Base-by-base conservation (phyloP, 2,329 filamentous ascomycete species). In the Hysterium pulicare region DNA sequence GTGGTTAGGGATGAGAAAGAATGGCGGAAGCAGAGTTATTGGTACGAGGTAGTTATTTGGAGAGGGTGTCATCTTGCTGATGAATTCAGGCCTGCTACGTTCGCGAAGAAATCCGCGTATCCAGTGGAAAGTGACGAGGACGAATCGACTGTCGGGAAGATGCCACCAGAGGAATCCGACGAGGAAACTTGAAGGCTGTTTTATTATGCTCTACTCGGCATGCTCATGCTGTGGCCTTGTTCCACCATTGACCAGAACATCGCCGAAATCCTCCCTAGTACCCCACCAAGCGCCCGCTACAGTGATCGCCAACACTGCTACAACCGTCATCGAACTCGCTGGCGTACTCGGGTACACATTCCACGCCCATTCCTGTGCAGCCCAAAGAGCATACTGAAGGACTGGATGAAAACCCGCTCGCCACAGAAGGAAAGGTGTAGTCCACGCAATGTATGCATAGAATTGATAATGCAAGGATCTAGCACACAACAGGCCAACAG, bases 391-490 rank as follows among this genome's bases (percentile, higher is more conserved):
- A 57, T 84, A 84, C 53, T 89, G 79, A 23, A 85, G 57, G 9
- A 84, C 60, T 0, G 86, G 84, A 55, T 85, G 82, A 46, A 83
- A 71, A 1, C 84, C 83, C 42, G 83, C 81, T 57, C 81, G 81
- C 89, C 90, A 96, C 40, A 95, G 77, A 49, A 96, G 74, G 64
- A 87, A 94, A 0, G 90, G 90, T 5, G 87, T 88, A 11, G 86
- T 79, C 90, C 90, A 96, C 21, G 86, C 87, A 46, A 95, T 78
- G 73, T 94, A 95, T 34, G 87, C 82, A 68, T 90, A 96, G 73
- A 96, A 96, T 61, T 96, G 90, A 73, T 95, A 96, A 71, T 96
- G 90, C 55, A 96, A 77, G 42, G 86, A 91, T 44, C 90, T 78
- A 20, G 90, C 90, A 61, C 89, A 95, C 35, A 95, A 76, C 69